These are phyloP conservation scores for Theobroma cacao DNA, from an alignment of 345 rosid genomes.

Conservation along the genomic window DNA sequence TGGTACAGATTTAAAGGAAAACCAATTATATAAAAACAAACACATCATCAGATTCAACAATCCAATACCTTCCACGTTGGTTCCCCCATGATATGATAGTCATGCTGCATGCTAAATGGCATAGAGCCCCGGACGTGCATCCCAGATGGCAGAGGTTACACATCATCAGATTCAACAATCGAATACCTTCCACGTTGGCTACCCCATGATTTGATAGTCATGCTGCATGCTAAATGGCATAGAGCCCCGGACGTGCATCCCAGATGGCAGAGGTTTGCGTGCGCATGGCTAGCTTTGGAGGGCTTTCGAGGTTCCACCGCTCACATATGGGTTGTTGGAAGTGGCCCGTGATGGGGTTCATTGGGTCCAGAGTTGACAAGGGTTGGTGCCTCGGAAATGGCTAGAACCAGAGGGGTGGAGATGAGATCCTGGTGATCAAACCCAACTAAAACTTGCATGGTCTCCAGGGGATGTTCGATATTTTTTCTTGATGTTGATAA, in stretches of 20 bases:
- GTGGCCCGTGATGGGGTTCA: not conserved
- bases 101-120: not conserved
- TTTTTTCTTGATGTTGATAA: not conserved
- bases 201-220: too few species aligned
- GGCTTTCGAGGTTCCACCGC: not conserved
- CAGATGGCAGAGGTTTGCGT: not conserved
- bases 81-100: constrained; percentile 3
- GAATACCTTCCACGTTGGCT: constrained; percentile 10
- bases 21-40: not conserved
- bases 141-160: not conserved
- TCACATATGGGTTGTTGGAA: not conserved
- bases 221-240: too few species aligned
- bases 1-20: constrained; percentile 25
- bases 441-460: not conserved
- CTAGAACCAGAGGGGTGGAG: not conserved
- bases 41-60: not conserved
- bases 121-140: not conserved
- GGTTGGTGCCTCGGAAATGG: not conserved
- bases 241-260: not conserved
- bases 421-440: not conserved
- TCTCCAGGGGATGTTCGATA: not conserved
- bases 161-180: not conserved
- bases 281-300: not conserved
- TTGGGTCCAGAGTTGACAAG: not conserved
- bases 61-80: constrained; percentile 7